Base-by-base conservation (phyloP, 148 eudicot species). In the Rhododendron ferrugineum region DNA sequence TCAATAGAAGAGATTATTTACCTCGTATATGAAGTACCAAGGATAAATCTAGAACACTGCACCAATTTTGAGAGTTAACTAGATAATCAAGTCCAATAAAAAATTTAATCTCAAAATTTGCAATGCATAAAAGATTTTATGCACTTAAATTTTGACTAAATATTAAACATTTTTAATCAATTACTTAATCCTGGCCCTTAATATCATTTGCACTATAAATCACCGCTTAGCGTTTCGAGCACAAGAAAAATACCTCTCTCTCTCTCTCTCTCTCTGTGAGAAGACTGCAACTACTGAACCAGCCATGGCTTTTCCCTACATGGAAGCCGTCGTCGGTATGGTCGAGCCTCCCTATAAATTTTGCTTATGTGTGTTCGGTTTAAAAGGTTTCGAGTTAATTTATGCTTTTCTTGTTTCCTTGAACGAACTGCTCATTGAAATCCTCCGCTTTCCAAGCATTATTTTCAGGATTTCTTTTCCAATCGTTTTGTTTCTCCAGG, bases 291-390 rank as follows among this genome's bases (percentile, higher is more conserved):
- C 58, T 72, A n/a, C 36, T 28, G 60, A 79, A 32, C 75, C 85
- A 23, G 76, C 90, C 89, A 96, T 96, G 98, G 98, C 93, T 91
- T 94, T 96, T 84, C 98, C 98, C 28, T 96, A 93, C 88, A 89
- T 96, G 87, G 98, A 96, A 88, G 96, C 98, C 22, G 98, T 94
- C 44, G 91, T 96, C 34, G 94, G 98, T 94, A 93, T 40, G 40
- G n/a, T 58, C 82, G 47, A 30, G 81, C 62, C 79, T 84, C 36
- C 16, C 75, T 84, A 0, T 56, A 28, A 32, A 76, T 3, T 82
- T 11, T 83, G 14, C 64, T 0, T 36, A 5, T 54, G 14, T 32
- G 15, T 11, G 11, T 82, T 64, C 6, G 20, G 18, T 82, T 22
- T 34, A 36, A 23, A 56, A 32, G 6, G 15, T 86, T 74, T 82